Evolutionary conservation across 495 filamentous ascomycete genomes (phyloP), one percentile per base, ranked within the genome.

Genomic region (Aspergillus campestris): DNA sequence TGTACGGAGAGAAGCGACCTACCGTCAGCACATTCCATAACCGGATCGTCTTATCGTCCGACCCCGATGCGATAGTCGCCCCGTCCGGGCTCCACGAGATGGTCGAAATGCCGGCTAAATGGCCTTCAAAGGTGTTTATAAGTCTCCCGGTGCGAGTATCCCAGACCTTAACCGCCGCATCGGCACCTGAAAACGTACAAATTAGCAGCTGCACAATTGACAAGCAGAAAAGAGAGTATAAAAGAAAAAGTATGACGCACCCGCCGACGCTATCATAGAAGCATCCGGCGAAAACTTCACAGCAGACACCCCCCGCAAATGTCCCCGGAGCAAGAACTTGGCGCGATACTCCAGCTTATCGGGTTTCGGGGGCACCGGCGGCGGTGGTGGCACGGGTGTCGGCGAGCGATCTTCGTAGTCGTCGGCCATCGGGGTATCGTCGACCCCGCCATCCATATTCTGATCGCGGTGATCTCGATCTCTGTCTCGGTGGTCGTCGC

Each of bases 31-130:
- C 74, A 61, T 95, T 84, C 92, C 92, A 98, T 5, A 97, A 71
- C 1, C 92, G 79, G 46, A 98, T 96, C 0, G 86, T 82, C 61
- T 97, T 98, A 72, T 98, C 92, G 62, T 98, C 92, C 24, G 85
- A 89, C 8, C 92, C 92, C 12, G 89, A 89, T 0, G 90, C 94
- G 37, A 98, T 74, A 3, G 82, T 85, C 52, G 81, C 75, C 33
- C 83, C 87, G 62, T 95, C 89, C 2, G 94, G 91, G 39, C 81
- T 78, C 92, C 92, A 98, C 29, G 90, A 82, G 15, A 98, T 72
- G 24, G 87, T 88, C 0, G 86, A 91, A 9, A 98, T 78, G 48
- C 92, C 92, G 1, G 92, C 89, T 49, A 95, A 75, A 67, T 98
- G 92, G 24, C 89, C 92, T 56, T 94, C 83, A n/a, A 98, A 77